A percentile compares a stretch with the other conserved stretches of the same genome.
Evolutionary conservation across 2,329 filamentous ascomycete genomes (phyloP).

Genomic region (Thielaviopsis cerberus): DNA sequence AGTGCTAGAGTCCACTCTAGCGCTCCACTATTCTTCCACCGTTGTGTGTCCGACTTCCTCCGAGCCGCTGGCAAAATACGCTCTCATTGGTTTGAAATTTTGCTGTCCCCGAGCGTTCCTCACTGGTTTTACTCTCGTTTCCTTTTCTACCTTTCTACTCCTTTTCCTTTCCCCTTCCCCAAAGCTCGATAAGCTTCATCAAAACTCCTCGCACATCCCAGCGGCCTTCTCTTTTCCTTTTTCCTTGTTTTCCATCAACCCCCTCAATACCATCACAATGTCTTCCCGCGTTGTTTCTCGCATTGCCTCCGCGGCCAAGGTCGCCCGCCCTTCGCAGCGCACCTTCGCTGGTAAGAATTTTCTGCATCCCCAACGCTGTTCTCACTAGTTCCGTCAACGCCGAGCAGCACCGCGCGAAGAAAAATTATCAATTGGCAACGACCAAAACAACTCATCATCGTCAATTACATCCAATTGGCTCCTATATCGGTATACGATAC

Average conservation of each 20-base stretch:
- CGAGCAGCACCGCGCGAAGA: constrained; percentile 3
- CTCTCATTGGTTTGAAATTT: constrained; percentile 13
- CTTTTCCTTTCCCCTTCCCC: constrained; percentile 13
- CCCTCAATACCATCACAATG: constrained; percentile 12
- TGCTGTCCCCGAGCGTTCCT: constrained; percentile 13
- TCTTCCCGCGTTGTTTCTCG: constrained; percentile 13
- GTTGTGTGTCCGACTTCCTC: constrained; percentile 13
- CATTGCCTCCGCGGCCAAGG: constrained; percentile 13
- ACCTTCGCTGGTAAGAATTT: constrained; percentile 13
- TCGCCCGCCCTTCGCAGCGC: constrained; percentile 12
- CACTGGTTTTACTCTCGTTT: constrained; percentile 12
- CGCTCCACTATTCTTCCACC: constrained; percentile 12
- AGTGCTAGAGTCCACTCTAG: constrained; percentile 7
- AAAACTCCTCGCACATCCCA: constrained; percentile 13
- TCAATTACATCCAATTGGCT: constrained; percentile 8
- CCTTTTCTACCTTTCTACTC: constrained; percentile 12
- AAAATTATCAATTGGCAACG: constrained; percentile 8
- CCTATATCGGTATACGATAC: neutral
- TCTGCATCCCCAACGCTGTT: constrained; percentile 8
- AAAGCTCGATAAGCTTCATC: constrained; percentile 13
- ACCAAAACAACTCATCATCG: neutral
- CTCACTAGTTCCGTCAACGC: constrained; percentile 8
- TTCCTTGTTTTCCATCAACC: constrained; percentile 12
- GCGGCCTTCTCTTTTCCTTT: constrained; percentile 12
- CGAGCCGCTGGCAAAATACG: constrained; percentile 11